Evolutionary conservation across 345 rosid genomes (phyloP), one percentile per base, ranked within the genome.

Genomic region (Murraya koenigii): DNA sequence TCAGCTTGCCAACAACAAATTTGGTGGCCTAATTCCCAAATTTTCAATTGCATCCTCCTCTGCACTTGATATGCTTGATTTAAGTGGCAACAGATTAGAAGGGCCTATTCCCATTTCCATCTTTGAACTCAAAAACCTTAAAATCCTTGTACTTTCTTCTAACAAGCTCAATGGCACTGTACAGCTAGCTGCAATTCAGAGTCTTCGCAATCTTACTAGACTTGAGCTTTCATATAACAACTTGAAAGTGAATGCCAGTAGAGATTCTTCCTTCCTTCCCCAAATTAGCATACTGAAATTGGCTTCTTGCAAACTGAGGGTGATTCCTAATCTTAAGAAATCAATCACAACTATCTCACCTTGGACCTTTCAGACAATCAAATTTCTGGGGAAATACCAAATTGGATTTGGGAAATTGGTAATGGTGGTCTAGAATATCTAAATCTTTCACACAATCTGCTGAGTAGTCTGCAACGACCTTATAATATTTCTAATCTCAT

Each of bases 281-380:
- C 33, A 66, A 7, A 0, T 91, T 0, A 19, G 5, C 47, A 82
- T 66, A 22, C 13, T 89, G 8, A 82, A 11, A 62, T 61, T 91
- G 77, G 89, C 87, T 56, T 85, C 90, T 11, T 87, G 94, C 82
- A 85, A 83, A 3, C 23, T 89, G 23, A 66, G 0, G 0, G 7
- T 2, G 20, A 76, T 91, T 17, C 94, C 94, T 0, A 44, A 79
- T 2, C 65, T 91, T 5, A 77, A 72, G 6, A 69, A 69, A 15
- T 70, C 89, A 80, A 25, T 36, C 59, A 28, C 64, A 0, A 0
- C 15, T 91, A 7, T 0, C 0, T 15, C 0, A 0, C 20, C 20
- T 74, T 91, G 14, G 92, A 91, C 70, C 91, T 89, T 73, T 89
- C 93, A 2, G 11, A 14, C 22, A 91, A 91, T 78, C 25, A 30